Conservation (phyloP, 441 rosid genomes). For the Bocquillonia castaneifolia region DNA sequence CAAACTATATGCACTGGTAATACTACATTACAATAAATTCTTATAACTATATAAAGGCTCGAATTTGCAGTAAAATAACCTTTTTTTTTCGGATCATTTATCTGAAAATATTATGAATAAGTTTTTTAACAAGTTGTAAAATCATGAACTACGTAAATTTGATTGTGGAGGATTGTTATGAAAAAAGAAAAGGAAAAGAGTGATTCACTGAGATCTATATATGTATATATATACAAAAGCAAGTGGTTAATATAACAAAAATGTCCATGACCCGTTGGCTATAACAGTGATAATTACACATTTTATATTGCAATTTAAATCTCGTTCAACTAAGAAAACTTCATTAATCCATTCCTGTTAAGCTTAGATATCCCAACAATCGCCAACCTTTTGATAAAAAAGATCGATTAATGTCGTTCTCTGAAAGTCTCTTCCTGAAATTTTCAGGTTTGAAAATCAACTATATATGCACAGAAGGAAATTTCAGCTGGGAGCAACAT, state of each 20-base stretch:
- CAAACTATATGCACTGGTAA: too few relatives aligned
- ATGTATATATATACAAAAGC: slow-evolving; percentile 6
- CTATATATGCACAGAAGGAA: not conserved
- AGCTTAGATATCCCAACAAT: not conserved
- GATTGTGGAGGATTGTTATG: not conserved
- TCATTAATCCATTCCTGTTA: not conserved
- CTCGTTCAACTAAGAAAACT: not conserved
- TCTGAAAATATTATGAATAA: too few relatives aligned
- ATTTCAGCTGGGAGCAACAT: slow-evolving; percentile 6
- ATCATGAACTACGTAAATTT: not conserved
- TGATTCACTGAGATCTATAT: not conserved
- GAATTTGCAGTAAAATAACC: too few relatives aligned
- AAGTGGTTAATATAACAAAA: not conserved
- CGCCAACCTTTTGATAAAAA: not conserved
- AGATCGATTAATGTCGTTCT: not conserved
- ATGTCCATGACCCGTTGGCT: slow-evolving; percentile 1
- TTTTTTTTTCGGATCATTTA: too few relatives aligned
- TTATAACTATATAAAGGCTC: too few relatives aligned
- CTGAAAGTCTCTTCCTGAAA: not conserved
- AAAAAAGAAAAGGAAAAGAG: not conserved
- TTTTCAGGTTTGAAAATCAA: not conserved
- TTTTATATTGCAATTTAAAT: not conserved
- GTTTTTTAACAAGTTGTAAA: too few relatives aligned
- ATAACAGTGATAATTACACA: not conserved
- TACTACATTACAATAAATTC: too few relatives aligned